These are phyloP conservation scores for Purpureocillium lavendulum DNA, from an alignment of 2,329 filamentous ascomycete genomes.

Conservation along the genomic window DNA sequence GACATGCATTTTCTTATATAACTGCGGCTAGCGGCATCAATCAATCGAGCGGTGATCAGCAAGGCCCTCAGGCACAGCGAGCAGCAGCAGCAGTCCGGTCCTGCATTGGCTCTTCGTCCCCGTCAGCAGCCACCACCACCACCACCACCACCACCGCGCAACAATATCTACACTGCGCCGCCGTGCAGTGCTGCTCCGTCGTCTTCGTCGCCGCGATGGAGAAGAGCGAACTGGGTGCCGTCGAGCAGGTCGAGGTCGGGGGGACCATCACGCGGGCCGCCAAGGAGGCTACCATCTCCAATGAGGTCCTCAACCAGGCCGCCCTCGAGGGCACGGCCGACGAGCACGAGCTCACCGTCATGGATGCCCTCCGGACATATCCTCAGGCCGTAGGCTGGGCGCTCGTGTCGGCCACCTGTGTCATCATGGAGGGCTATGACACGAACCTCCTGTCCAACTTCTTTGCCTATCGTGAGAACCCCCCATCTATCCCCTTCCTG, in stretches of 20 bases:
- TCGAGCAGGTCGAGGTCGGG: neutral
- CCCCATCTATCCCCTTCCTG: constrained; percentile 1
- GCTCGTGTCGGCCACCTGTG: constrained; percentile 23
- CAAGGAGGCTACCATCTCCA: neutral
- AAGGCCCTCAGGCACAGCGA: too few species aligned
- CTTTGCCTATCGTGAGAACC: constrained; percentile 21
- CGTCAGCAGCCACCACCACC: too few species aligned
- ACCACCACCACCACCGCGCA: too few species aligned
- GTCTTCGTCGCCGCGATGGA: neutral
- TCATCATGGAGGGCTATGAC: constrained; percentile 36
- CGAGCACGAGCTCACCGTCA: constrained; percentile 17
- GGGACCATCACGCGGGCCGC: neutral
- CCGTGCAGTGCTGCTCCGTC: too few species aligned
- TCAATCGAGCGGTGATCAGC: too few species aligned
- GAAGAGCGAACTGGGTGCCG: neutral
- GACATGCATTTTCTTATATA: too few species aligned
- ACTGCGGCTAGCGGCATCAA: too few species aligned
- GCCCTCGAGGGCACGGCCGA: constrained; percentile 1
- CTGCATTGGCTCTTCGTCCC: too few species aligned
- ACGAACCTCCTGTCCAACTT: constrained; percentile 26
- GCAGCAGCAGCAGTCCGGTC: too few species aligned
- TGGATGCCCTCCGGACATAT: constrained; percentile 19
- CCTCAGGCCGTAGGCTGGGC: constrained; percentile 29
- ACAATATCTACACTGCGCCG: too few species aligned
- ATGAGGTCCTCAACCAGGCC: neutral